Evolutionary conservation across 2,329 filamentous ascomycete genomes (phyloP).

Genomic region (Colletotrichum navitas): DNA sequence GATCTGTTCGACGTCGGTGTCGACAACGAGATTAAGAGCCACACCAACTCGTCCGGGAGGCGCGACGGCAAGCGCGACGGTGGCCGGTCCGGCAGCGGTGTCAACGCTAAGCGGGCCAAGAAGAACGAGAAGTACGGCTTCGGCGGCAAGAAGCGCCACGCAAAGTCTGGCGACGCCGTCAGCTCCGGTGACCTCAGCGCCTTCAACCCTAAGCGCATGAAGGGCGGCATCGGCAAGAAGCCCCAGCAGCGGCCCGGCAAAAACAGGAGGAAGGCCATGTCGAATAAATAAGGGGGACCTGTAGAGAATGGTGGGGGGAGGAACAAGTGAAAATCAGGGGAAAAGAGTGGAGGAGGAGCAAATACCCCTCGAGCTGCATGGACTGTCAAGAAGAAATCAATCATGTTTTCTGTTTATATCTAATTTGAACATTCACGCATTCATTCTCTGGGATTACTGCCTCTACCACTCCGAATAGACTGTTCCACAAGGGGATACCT

Average conservation of each 20-base stretch:
- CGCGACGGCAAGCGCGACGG: slow-evolving; percentile 54
- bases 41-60: slow-evolving; percentile 58
- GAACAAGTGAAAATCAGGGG: not conserved
- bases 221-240: slow-evolving; percentile 61
- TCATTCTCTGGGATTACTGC: not conserved
- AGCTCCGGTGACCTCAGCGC: slow-evolving; percentile 84
- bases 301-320: not conserved
- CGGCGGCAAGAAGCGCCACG: slow-evolving; percentile 92
- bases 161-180: slow-evolving; percentile 89
- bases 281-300: slow-evolving; percentile 43
- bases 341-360: slow-evolving; percentile 14
- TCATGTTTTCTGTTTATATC: slow-evolving; percentile 9
- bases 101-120: slow-evolving; percentile 84
- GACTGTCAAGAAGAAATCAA: not conserved
- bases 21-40: slow-evolving; percentile 72
- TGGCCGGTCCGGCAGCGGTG: slow-evolving; percentile 51
- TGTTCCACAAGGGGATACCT: not conserved
- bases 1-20: slow-evolving; percentile 94
- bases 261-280: slow-evolving; percentile 62
- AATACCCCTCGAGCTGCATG: slow-evolving; percentile 29
- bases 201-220: slow-evolving; percentile 90
- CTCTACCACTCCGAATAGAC: not conserved
- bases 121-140: slow-evolving; percentile 96
- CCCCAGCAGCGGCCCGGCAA: slow-evolving; percentile 64
- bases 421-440: not conserved